These are phyloP conservation scores for Mortierella sp. DNA, from an alignment of 371 early-diverging fungal genomes.

Conservation along the genomic window DNA sequence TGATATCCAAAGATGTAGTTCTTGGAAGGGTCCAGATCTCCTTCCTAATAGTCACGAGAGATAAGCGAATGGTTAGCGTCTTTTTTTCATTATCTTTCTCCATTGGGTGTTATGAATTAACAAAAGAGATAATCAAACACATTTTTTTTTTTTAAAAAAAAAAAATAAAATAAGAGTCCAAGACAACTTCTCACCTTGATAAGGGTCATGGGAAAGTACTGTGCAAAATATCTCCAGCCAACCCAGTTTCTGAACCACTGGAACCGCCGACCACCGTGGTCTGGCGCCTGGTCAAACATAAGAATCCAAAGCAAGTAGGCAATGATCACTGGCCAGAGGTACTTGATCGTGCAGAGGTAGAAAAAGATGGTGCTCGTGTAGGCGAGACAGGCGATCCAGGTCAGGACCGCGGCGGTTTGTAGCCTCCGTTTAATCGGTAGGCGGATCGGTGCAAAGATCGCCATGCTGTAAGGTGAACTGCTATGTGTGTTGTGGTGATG, in stretches of 20 bases:
- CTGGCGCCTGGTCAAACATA: conserved; percentile 68
- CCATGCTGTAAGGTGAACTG: conserved; percentile 23
- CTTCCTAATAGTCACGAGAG: too few relatives aligned
- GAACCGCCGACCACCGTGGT: conserved; percentile 75
- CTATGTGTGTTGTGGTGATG: too few relatives aligned
- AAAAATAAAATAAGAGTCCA: not conserved
- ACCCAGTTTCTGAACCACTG: conserved; percentile 60
- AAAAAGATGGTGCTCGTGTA: conserved; percentile 61
- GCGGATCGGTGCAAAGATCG: conserved; percentile 73
- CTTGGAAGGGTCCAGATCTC: conserved; percentile 76
- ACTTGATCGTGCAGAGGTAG: conserved; percentile 50
- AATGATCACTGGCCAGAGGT: conserved; percentile 73
- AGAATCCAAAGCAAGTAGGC: conserved; percentile 72
- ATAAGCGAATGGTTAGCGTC: too few relatives aligned
- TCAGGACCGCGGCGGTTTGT: conserved; percentile 70
- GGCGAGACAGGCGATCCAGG: conserved; percentile 71
- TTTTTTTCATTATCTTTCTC: not conserved
- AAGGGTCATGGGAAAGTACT: conserved; percentile 82
- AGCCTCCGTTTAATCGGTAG: conserved; percentile 77
- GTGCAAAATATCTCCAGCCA: conserved; percentile 78
- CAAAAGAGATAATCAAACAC: too few relatives aligned
- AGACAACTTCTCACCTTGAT: conserved; percentile 67
- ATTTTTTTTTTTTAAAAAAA: not conserved
- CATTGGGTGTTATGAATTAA: too few relatives aligned
- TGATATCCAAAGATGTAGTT: conserved; percentile 86